A percentile compares a stretch with the other conserved stretches of the same genome.
Conservation (phyloP, 176 grass and related monocot species). For the Oryza glaberrima region DNA sequence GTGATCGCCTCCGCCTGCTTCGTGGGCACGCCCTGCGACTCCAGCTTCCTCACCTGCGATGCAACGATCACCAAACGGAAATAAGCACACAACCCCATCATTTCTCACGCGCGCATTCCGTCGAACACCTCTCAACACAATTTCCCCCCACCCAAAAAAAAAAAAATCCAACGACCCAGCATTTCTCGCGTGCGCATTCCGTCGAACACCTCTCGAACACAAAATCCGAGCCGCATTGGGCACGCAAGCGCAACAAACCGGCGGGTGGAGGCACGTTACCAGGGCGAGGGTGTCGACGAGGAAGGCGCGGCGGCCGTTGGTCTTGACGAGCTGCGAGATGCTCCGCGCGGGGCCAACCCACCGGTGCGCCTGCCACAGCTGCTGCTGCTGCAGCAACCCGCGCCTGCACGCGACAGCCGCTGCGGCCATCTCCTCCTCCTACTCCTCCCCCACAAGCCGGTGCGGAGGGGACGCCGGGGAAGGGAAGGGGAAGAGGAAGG, state of each 20-base stretch:
- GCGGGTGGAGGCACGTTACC: slow-evolving; percentile 23
- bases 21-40: slow-evolving; percentile 82
- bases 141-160: too few species aligned
- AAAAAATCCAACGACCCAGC: slow-evolving; percentile 5
- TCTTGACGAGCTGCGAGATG: slow-evolving; percentile 92
- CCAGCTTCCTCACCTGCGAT: slow-evolving; percentile 83
- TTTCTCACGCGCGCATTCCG: slow-evolving; percentile 4
- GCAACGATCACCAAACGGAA: neutral
- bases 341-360: slow-evolving; percentile 30
- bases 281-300: slow-evolving; percentile 92
- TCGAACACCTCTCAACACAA: slow-evolving; percentile 31
- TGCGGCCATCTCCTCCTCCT: slow-evolving; percentile 49
- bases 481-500: neutral
- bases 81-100: slow-evolving; percentile 1
- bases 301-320: slow-evolving; percentile 78
- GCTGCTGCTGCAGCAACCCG: slow-evolving; percentile 13
- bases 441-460: slow-evolving; percentile 20
- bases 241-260: neutral
- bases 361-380: slow-evolving; percentile 2
- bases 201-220: slow-evolving; percentile 32
- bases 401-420: slow-evolving; percentile 49
- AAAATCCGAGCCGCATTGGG: neutral
- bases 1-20: slow-evolving; percentile 98
- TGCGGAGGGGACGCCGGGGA: slow-evolving; percentile 6
- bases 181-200: slow-evolving; percentile 13